Base-by-base conservation (phyloP, 345 rosid species). In the Orychophragmus violaceus region DNA sequence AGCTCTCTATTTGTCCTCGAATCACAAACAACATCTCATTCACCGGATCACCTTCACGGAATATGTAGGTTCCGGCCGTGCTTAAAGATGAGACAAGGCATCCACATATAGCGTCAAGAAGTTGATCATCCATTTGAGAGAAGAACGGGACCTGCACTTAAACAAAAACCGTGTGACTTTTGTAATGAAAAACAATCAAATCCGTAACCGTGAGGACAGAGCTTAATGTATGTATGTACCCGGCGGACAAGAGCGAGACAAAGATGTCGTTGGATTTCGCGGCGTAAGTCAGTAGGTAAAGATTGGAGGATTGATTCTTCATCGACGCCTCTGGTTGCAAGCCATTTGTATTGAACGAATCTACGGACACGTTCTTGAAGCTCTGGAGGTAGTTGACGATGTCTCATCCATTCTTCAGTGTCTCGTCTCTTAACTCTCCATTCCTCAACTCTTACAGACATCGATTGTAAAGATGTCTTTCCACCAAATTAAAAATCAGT, bases 271-370 rank as follows among this genome's bases (percentile, higher is more conserved):
- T 90, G 98, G 65, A 93, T 93, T 71, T 87, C 91, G 7, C 89
- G 87, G 13, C 97, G 90, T 57, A 90, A 90, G 58, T 93, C 98
- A 66, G 78, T 58, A 2, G 97, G 97, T 51, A 90, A 70, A 2
- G 89, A 85, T 0, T 76, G 83, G 23, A 93, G 66, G 52, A 93
- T 87, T 16, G 83, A 82, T 67, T 93, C 98, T 80, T 87, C 98
- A 48, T 88, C 75, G 42, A 93, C 98, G 11, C 98, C 98, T 77
- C 98, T 70, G 1, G 96, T 87, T 36, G 98, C 88, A 45, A 87
- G 86, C 96, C 98, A 93, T 78, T 93, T 87, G 69, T 86, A 87
- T 57, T 90, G 98, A 22, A 82, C n/a, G n/a, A n/a, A n/a, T n/a
- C n/a, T n/a, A n/a, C n/a, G n/a, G n/a, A n/a, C n/a, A n/a, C n/a